A percentile compares a stretch with the other conserved stretches of the same genome.
These are phyloP conservation scores for Cnidoscolus chayamansa DNA, from an alignment of 441 rosid species.

Conservation along the genomic window DNA sequence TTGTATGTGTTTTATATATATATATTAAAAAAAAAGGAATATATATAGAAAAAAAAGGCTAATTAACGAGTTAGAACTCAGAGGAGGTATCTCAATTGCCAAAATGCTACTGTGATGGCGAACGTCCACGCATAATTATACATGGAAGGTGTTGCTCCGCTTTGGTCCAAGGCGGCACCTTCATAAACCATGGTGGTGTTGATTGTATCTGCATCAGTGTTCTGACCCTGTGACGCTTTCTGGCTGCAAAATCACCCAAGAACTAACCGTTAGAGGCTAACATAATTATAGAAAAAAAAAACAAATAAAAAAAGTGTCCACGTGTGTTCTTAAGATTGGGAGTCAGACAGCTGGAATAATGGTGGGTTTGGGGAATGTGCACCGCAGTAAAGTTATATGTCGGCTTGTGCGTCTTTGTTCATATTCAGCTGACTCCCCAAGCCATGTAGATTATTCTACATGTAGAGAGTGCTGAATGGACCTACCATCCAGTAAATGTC, in stretches of 20 bases:
- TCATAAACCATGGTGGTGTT: conserved; percentile 62
- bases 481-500: background rate
- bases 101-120: conserved; percentile 38
- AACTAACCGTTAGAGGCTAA: conserved; percentile 29
- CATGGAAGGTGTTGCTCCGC: conserved; percentile 41
- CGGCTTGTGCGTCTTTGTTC: background rate
- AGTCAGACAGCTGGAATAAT: background rate
- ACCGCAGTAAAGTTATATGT: background rate
- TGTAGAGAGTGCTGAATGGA: background rate
- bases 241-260: conserved; percentile 47
- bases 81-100: conserved; percentile 49
- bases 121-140: conserved; percentile 29
- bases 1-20: background rate
- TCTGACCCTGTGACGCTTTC: conserved; percentile 58
- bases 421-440: background rate
- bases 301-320: background rate
- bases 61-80: conserved; percentile 17
- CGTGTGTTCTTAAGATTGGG: conserved; percentile 11
- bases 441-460: background rate
- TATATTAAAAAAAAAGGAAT: background rate
- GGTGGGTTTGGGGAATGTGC: background rate
- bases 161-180: conserved; percentile 45
- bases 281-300: background rate
- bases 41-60: background rate
- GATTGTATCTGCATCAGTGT: conserved; percentile 12